phyloP scores from a whole-genome alignment of 83 land plant genomes.

The Picea abies region DNA sequence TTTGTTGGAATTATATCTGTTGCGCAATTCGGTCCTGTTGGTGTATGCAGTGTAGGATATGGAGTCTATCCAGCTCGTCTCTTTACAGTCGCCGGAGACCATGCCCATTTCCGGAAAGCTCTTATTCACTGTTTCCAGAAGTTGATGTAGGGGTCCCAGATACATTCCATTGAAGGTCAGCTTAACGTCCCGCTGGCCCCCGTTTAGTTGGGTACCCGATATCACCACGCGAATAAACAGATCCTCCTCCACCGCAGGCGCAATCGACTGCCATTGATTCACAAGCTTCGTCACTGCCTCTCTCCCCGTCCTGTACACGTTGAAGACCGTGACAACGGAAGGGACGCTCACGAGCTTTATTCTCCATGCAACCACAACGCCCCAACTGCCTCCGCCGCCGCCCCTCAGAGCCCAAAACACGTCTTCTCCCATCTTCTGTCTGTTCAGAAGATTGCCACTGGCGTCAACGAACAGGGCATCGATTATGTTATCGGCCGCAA shows the following conservation, averaged over 20 bases:
- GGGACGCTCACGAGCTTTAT: constrained; percentile 22
- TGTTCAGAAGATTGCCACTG: background rate
- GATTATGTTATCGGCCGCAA: too few species aligned
- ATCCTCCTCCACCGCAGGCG: too few species aligned
- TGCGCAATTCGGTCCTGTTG: background rate
- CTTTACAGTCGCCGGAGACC: constrained; percentile 8
- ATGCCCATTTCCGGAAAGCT: too few species aligned
- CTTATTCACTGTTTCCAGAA: constrained; percentile 13
- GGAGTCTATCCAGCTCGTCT: background rate
- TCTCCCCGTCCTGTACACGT: too few species aligned
- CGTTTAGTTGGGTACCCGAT: too few species aligned
- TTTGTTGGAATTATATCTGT: background rate
- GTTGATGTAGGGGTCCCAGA: constrained; percentile 16
- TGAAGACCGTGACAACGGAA: background rate
- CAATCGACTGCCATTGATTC: too few species aligned
- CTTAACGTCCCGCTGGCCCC: background rate
- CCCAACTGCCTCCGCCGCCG: constrained; percentile 19
- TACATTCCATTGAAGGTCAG: constrained; percentile 24
- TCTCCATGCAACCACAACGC: too few species aligned
- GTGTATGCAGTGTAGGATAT: background rate
- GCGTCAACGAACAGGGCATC: too few species aligned
- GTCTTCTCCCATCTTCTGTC: background rate
- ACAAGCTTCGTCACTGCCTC: too few species aligned
- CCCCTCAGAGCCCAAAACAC: background rate
- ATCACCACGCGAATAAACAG: too few species aligned